phyloP scores from a whole-genome alignment of 2,329 filamentous ascomycete species.

The Talaromyces sp. region DNA sequence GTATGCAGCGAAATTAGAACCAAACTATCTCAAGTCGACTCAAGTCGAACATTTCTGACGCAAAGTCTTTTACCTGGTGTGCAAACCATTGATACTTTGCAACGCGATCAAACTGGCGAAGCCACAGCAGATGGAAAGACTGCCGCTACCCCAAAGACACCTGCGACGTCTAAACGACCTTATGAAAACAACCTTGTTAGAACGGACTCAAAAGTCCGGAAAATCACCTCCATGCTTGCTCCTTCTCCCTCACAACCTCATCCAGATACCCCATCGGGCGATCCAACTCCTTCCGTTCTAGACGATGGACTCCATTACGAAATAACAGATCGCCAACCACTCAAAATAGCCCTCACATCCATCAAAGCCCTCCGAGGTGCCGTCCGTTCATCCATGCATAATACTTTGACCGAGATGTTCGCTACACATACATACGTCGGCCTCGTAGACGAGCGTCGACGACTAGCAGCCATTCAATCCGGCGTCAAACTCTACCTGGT shows the following conservation, averaged over 20 bases:
- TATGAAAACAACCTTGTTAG: constrained; percentile 88
- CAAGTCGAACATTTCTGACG: constrained; percentile 90
- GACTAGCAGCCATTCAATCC: constrained; percentile 88
- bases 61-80: constrained; percentile 81
- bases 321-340: constrained; percentile 67
- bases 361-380: constrained; percentile 80
- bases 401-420: constrained; percentile 83
- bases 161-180: constrained; percentile 53
- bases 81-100: constrained; percentile 48
- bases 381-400: constrained; percentile 81
- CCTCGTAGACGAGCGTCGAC: constrained; percentile 81
- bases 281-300: constrained; percentile 25
- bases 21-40: constrained; percentile 83
- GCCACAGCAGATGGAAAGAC: constrained; percentile 39
- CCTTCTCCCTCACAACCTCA: constrained; percentile 46
- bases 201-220: constrained; percentile 84
- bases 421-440: constrained; percentile 90
- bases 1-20: constrained; percentile 79
- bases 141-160: constrained; percentile 41
- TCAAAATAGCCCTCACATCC: constrained; percentile 75
- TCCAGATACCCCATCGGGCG: constrained; percentile 36
- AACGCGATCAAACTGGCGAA: constrained; percentile 28
- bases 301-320: constrained; percentile 69
- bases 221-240: constrained; percentile 96
- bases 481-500: constrained; percentile 90